A percentile compares a stretch with the other conserved stretches of the same genome.
Conservation (phyloP, 768 basidiomycete genomes). For the Amanita phalloides region DNA sequence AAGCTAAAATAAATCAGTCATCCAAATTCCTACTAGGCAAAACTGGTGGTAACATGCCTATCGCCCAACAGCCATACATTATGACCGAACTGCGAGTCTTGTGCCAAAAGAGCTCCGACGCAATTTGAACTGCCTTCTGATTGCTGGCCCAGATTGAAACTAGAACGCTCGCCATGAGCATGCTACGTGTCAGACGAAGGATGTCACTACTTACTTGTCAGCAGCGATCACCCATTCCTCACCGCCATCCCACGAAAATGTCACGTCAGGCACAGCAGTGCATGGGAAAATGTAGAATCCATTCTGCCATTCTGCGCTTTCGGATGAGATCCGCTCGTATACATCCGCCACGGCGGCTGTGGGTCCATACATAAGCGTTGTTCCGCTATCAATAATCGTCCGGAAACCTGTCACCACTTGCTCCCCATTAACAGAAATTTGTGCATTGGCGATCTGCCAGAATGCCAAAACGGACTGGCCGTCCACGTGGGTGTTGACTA, state of each 20-base stretch:
- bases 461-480: not conserved
- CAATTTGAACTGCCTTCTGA: not conserved
- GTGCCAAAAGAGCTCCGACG: not conserved
- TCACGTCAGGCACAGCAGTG: not conserved
- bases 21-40: not conserved
- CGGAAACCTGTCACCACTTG: not conserved
- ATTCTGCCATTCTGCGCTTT: not conserved
- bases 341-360: not conserved
- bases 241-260: not conserved
- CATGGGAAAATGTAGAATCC: not conserved
- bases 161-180: not conserved
- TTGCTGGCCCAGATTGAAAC: slow-evolving; percentile 1
- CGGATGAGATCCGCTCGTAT: not conserved
- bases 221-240: not conserved
- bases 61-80: not conserved
- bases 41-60: not conserved
- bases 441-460: not conserved
- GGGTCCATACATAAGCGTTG: not conserved
- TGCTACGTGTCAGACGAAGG: not conserved
- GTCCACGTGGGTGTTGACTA: not conserved
- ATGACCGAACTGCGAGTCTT: not conserved
- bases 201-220: not conserved
- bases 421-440: not conserved
- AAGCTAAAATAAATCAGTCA: slow-evolving; percentile 12
- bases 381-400: slow-evolving; percentile 1